Base-by-base conservation (phyloP, 306 rosid species). In the Bauhinia variegata region DNA sequence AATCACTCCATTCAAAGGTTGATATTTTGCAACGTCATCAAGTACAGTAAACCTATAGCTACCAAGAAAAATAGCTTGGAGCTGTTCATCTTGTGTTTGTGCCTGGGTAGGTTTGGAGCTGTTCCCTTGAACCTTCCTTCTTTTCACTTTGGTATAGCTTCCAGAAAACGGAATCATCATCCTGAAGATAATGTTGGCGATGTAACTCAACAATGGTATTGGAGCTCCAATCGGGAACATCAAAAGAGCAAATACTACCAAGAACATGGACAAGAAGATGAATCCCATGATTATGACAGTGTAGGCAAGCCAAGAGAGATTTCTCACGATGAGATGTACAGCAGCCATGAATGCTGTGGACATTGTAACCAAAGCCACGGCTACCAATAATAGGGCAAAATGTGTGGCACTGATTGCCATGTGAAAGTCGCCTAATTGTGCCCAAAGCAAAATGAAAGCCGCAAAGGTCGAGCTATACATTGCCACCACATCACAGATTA, bases 261-360 rank as follows among this genome's bases (percentile, higher is more conserved):
- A 32, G 17, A 44, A 12, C 16, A 11, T 14, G 4, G 16, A 31
- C 5, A 55, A 44, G 12, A 46, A 57, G 15, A 43, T 31, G 19
- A 34, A 3, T 8, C 62, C 69, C 0, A 16, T 12, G 13, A 34
- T 44, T 0, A 54, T 9, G 0, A 63, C 64, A 10, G 36, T 13
- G 17, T 30, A 18, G 2, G 50, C 37, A 13, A 72, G 71, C 71
- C 58, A 42, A 16, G 8, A 0, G 4, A 36, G 53, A n/a, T 36
- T 13, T 8, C 67, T 46, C 30, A 60, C 58, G 1, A 58, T 53
- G 5, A 65, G 7, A 15, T 30, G 43, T 3, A 50, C 67, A 16
- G 68, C 79, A 11, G 79, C 68, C 79, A 54, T 66, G 63, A 66
- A 74, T 4, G 79, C 79, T 28, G 37, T 5, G 1, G 67, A 67